Conservation (phyloP, 345 rosid species). For the Salix udensis region DNA sequence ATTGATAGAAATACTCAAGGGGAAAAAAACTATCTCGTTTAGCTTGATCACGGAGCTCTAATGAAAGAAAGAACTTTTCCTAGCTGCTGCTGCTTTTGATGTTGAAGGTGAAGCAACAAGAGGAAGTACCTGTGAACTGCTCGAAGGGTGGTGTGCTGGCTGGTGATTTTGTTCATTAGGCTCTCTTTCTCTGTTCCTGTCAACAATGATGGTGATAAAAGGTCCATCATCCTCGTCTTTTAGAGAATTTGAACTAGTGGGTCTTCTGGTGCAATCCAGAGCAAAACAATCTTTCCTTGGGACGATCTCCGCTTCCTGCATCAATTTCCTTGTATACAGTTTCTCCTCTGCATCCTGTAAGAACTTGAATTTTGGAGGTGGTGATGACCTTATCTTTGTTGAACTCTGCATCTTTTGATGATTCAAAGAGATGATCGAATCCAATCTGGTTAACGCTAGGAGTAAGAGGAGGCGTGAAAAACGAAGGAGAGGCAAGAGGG, state of each 20-base stretch:
- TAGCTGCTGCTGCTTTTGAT: conserved; percentile 27
- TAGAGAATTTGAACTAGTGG: conserved; percentile 19
- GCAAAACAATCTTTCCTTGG: conserved; percentile 10
- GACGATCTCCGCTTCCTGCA: conserved; percentile 35
- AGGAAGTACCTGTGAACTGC: conserved; percentile 42
- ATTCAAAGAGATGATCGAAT: conserved; percentile 53
- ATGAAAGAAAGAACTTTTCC: conserved; percentile 14
- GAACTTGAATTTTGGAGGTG: conserved; percentile 89
- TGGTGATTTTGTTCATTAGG: conserved; percentile 17
- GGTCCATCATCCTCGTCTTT: conserved; percentile 53
- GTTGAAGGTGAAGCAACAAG: conserved; percentile 37
- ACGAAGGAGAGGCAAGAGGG: conserved; percentile 83
- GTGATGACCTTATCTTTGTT: conserved; percentile 66
- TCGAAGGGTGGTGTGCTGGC: conserved; percentile 21
- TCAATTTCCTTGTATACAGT: conserved; percentile 36
- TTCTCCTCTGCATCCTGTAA: conserved; percentile 94
- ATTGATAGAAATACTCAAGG: neutral
- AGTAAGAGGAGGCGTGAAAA: conserved; percentile 88
- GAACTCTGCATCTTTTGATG: conserved; percentile 70
- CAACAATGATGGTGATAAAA: conserved; percentile 51
- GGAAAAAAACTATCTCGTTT: neutral
- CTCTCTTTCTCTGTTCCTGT: conserved; percentile 38
- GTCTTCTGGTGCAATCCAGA: conserved; percentile 17
- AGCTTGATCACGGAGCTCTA: conserved; percentile 16
- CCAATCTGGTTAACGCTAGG: conserved; percentile 46